These are phyloP conservation scores for Proliferodiscus dingleyae DNA, from an alignment of 2,329 filamentous ascomycete genomes.

Conservation along the genomic window DNA sequence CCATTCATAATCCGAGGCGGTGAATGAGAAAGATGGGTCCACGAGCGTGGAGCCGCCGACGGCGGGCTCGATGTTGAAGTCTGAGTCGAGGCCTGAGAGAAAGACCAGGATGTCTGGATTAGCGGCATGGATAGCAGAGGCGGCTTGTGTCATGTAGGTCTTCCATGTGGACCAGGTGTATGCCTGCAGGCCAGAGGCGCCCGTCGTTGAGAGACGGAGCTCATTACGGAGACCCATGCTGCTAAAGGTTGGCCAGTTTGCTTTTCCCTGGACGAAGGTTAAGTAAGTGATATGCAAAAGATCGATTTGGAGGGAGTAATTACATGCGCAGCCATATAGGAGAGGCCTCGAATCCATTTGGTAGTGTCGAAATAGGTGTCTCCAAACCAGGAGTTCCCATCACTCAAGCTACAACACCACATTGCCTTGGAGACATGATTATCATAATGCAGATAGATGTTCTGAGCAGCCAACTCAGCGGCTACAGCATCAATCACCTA, in stretches of 20 bases:
- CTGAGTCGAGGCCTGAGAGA: conserved; percentile 43
- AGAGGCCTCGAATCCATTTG: conserved; percentile 57
- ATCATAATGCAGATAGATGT: conserved; percentile 55
- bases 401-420: conserved; percentile 52
- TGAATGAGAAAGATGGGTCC: conserved; percentile 28
- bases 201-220: conserved; percentile 29
- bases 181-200: conserved; percentile 16
- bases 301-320: conserved; percentile 16
- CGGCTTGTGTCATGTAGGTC: conserved; percentile 37
- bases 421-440: conserved; percentile 55
- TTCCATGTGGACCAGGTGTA: conserved; percentile 45
- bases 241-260: conserved; percentile 17
- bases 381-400: conserved; percentile 58
- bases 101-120: conserved; percentile 43
- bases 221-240: conserved; percentile 36
- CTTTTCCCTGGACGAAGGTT: conserved; percentile 12
- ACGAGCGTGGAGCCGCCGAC: conserved; percentile 13
- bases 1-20: conserved; percentile 35
- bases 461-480: conserved; percentile 48
- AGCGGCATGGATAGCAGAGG: conserved; percentile 37
- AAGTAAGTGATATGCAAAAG: conserved; percentile 8
- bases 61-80: conserved; percentile 27
- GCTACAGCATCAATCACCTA: conserved; percentile 59
- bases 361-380: conserved; percentile 52
- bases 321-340: conserved; percentile 57